phyloP scores from a whole-genome alignment of 306 rosid species.

The Vicia faba region DNA sequence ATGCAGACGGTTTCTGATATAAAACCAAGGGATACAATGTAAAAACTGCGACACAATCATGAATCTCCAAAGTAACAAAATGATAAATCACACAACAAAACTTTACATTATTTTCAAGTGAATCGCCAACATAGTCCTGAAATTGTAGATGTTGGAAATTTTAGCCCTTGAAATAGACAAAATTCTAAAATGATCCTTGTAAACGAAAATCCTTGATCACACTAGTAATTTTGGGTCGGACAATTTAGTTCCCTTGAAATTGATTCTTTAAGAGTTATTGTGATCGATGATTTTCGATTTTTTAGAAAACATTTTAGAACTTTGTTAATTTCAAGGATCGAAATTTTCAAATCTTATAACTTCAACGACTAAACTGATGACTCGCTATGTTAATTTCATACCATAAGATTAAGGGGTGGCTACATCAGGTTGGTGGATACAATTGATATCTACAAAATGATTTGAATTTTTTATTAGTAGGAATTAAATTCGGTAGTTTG shows the following conservation, averaged over 20 bases:
- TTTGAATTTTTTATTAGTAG: conserved; percentile 1
- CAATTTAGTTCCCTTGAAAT: background rate
- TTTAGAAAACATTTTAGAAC: background rate
- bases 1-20: conserved; percentile 21
- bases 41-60: conserved; percentile 30
- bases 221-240: background rate
- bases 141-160: background rate
- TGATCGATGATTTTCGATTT: background rate
- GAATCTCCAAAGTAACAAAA: conserved; percentile 35
- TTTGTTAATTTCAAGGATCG: background rate
- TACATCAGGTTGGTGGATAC: conserved; percentile 31
- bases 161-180: background rate
- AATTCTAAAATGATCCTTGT: background rate
- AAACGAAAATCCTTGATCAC: background rate
- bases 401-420: conserved; percentile 4
- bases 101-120: conserved; percentile 23
- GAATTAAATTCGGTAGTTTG: background rate
- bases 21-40: conserved; percentile 12
- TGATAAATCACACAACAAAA: conserved; percentile 34
- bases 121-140: background rate
- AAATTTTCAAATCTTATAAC: background rate
- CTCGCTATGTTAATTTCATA: conserved; percentile 16
- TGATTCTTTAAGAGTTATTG: background rate
- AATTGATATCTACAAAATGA: conserved; percentile 43
- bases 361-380: background rate